Evolutionary conservation across 257 asterid species (phyloP).

Genomic region (Knoxia roxburghii): DNA sequence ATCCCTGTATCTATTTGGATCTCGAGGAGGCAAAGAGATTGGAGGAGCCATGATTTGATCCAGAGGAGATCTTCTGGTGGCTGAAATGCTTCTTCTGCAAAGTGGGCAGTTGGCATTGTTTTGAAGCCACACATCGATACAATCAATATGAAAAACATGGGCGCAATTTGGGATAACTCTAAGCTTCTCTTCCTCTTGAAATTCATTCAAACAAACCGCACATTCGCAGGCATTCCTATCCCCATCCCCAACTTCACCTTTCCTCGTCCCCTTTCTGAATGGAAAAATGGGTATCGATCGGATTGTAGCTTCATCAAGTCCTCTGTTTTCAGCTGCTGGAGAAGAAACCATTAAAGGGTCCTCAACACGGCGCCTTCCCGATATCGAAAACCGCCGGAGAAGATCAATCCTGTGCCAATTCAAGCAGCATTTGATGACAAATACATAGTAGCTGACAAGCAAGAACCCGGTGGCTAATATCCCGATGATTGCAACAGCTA

Average conservation of each 20-base stretch:
- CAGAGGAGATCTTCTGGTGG: conserved; percentile 15
- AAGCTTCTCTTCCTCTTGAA: conserved; percentile 55
- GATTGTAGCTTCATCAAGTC: conserved; percentile 58
- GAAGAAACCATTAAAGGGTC: conserved; percentile 32
- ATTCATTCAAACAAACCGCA: conserved; percentile 76
- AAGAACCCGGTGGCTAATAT: conserved; percentile 71
- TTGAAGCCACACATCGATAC: conserved; percentile 91
- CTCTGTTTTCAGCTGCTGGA: conserved; percentile 43
- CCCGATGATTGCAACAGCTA: conserved; percentile 81
- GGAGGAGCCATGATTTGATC: conserved; percentile 36
- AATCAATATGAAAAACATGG: conserved; percentile 76
- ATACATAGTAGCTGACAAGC: conserved; percentile 80
- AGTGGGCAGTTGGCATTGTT: conserved; percentile 88
- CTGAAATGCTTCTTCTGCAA: conserved; percentile 57
- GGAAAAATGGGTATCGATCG: conserved; percentile 57
- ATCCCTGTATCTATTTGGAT: conserved; percentile 19
- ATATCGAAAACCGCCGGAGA: conserved; percentile 46
- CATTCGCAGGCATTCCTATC: conserved; percentile 35
- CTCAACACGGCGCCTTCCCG: conserved; percentile 38
- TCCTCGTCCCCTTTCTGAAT: conserved; percentile 31
- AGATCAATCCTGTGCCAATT: conserved; percentile 81
- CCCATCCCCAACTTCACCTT: not conserved
- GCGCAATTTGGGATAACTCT: conserved; percentile 62
- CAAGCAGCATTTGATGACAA: conserved; percentile 84
- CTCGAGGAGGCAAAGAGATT: conserved; percentile 25